Evolutionary conservation across 345 rosid species (phyloP), one percentile per base, ranked within the genome.

Genomic region (Cardamine chenopodiifolia): DNA sequence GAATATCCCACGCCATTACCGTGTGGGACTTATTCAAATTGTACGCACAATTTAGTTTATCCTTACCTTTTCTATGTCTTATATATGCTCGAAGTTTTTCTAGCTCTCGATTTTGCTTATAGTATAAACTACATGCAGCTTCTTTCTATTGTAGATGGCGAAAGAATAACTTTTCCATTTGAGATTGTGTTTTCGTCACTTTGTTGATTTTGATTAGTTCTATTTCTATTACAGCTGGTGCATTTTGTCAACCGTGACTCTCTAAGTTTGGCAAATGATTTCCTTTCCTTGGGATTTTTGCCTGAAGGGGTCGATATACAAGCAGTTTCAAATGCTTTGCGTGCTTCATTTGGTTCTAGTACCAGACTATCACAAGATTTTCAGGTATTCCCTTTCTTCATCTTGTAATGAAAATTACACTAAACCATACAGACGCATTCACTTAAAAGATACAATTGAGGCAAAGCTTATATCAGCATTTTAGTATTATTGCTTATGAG

Each of bases 171-270:
- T 39, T 48, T 39, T 40, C 55, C 7, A 15, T 60, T 20, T n/a
- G 10, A 52, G 11, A 53, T 42, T 39, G 20, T 48, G 25, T 37
- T 68, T n/a, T 20, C 3, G 2, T 53, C 39, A 54, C 44, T 55
- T 42, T 25, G 59, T 70, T 2, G 62, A 58, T 49, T 66, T 71
- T 78, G 68, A 74, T 73, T 58, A 81, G 68, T 71, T 83, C 73
- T 76, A 7, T 82, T 85, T 66, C 72, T 66, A 78, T 86, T 87
- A 78, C 97, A 95, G 99, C 96, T 90, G 66, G 97, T 95, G 82
- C 99, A 95, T 89, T 92, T 84, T 82, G 97, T 95, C 81, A 95
- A 95, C 78, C 98, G 94, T 80, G 99, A 95, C 85, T 89, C 97
- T 64, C 85, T 90, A 82, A 90, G 97, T 84, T 81, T 95, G 88